Evolutionary conservation across 805 yeast genomes (phyloP).

Genomic region (Lachancea nothofagi): DNA sequence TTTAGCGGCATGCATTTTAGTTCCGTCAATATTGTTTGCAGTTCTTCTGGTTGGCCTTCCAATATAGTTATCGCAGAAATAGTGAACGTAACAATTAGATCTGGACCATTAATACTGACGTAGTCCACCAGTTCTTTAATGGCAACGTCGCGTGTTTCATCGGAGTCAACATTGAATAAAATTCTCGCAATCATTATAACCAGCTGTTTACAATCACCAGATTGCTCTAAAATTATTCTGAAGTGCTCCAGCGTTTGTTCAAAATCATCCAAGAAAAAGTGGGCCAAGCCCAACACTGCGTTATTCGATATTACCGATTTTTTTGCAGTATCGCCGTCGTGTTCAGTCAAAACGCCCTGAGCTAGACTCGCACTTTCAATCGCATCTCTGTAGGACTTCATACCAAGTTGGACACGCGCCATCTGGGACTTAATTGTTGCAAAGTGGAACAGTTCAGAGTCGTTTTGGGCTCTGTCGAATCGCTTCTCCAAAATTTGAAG

Average conservation of each 20-base stretch:
- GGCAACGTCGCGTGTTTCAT: slow-evolving; percentile 78
- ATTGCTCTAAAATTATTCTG: slow-evolving; percentile 50
- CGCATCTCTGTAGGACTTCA: slow-evolving; percentile 49
- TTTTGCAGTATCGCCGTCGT: slow-evolving; percentile 31
- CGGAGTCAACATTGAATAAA: slow-evolving; percentile 65
- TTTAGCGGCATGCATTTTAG: slow-evolving; percentile 45
- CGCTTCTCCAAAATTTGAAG: slow-evolving; percentile 46
- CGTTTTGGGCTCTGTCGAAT: slow-evolving; percentile 53
- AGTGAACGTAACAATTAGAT: slow-evolving; percentile 60
- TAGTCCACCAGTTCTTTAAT: slow-evolving; percentile 70
- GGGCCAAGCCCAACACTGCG: slow-evolving; percentile 65
- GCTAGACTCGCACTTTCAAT: slow-evolving; percentile 56
- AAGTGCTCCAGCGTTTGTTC: slow-evolving; percentile 65
- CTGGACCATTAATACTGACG: slow-evolving; percentile 59
- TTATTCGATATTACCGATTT: slow-evolving; percentile 48
- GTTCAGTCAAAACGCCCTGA: slow-evolving; percentile 43
- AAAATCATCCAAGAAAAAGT: slow-evolving; percentile 58
- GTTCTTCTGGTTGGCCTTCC: slow-evolving; percentile 52
- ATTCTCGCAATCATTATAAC: slow-evolving; percentile 73
- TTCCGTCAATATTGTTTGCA: slow-evolving; percentile 60
- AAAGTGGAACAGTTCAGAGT: slow-evolving; percentile 42
- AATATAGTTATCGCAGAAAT: slow-evolving; percentile 75
- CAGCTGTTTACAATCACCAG: slow-evolving; percentile 58
- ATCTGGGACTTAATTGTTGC: slow-evolving; percentile 61
- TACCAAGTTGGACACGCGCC: slow-evolving; percentile 67